phyloP scores from a whole-genome alignment of 345 rosid species.

The Salix brachista region DNA sequence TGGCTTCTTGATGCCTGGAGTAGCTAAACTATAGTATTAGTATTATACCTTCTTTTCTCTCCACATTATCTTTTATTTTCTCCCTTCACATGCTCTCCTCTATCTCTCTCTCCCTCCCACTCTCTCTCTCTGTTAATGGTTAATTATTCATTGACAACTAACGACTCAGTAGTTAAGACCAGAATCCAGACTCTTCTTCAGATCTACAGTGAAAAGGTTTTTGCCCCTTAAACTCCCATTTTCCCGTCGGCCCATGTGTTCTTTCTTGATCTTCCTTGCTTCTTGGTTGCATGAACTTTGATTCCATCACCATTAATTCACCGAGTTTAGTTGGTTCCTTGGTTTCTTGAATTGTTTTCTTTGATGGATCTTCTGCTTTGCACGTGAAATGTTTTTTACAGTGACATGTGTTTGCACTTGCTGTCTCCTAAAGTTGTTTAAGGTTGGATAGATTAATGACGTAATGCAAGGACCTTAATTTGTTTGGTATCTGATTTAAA shows the following conservation, averaged over 20 bases:
- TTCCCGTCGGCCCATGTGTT: neutral
- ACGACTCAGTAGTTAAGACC: conserved; percentile 34
- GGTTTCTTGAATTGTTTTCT: neutral
- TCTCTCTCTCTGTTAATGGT: neutral
- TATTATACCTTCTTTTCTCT: conserved; percentile 21
- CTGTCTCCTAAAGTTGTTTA: neutral
- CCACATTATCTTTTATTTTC: conserved; percentile 26
- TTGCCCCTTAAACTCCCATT: conserved; percentile 4
- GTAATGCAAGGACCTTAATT: neutral
- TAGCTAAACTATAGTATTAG: neutral
- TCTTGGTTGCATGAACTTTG: neutral
- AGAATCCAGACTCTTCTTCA: conserved; percentile 23
- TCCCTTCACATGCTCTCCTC: conserved; percentile 47
- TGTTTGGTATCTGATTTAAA: neutral
- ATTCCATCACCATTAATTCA: neutral
- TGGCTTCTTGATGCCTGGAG: conserved; percentile 41
- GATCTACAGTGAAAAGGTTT: conserved; percentile 46
- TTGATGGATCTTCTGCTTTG: neutral
- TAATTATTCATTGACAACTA: conserved; percentile 31
- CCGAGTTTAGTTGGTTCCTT: neutral
- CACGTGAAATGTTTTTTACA: neutral
- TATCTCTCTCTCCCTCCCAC: conserved; percentile 14
- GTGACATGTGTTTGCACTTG: neutral
- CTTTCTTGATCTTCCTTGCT: neutral
- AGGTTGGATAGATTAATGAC: neutral